Evolutionary conservation across 345 rosid genomes (phyloP).

Genomic region (Kandelia obovata): DNA sequence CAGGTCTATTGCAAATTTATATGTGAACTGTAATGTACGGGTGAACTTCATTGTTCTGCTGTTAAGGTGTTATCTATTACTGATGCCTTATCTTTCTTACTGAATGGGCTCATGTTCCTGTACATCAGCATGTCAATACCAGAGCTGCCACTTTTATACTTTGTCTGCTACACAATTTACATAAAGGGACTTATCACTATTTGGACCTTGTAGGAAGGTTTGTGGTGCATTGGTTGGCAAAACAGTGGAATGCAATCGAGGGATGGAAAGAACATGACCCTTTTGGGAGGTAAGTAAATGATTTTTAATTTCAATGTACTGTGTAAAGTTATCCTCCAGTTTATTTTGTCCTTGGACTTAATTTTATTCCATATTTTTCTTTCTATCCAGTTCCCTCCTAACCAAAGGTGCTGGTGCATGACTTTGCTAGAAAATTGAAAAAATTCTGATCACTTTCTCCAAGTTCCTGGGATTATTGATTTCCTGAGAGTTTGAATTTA

Average conservation of each 20-base stretch:
- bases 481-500: no score
- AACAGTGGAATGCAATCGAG: conserved; percentile 84
- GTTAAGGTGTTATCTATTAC: background rate
- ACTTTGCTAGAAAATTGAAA: background rate
- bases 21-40: no score
- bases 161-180: background rate
- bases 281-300: conserved; percentile 67
- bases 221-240: conserved; percentile 98
- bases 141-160: background rate
- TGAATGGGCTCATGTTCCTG: background rate
- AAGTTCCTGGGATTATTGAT: no score
- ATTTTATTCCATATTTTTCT: background rate
- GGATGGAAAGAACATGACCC: conserved; percentile 79
- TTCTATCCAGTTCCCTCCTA: background rate
- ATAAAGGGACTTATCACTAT: conserved; percentile 5
- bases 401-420: background rate
- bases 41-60: no score
- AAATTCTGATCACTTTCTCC: no score
- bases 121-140: background rate
- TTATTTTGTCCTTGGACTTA: background rate
- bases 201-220: conserved; percentile 52
- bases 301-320: background rate
- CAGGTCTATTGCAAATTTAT: no score
- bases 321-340: background rate
- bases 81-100: conserved; percentile 1